Base-by-base conservation (phyloP, 1,284 basidiomycete genomes). In the Leccinum ponderosum region DNA sequence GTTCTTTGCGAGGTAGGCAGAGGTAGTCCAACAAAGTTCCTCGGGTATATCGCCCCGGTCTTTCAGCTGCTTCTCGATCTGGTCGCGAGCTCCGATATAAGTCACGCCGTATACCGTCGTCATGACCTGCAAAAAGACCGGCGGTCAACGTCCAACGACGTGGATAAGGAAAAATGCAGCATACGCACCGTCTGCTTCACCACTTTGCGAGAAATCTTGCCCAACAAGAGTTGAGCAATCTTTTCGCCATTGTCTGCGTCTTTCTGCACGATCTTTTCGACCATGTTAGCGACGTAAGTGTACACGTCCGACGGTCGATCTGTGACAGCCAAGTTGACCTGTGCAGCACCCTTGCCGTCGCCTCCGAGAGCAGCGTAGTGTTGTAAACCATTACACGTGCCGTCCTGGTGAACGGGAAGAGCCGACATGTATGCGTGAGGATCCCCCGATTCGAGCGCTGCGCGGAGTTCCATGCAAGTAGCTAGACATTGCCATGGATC, bases 41-140 rank as follows among this genome's bases (percentile, higher is more conserved):
- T 83, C 76, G 0, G 86, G 82, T 39, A 98, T 82, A 65, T 92
- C 92, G 37, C 86, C 86, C 56, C 90, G 82, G 57, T 93, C 93
- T 64, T 83, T 85, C 44, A 99, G 80, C 78, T 98, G 96, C 69
- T 81, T 91, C 77, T 94, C 91, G 61, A 98, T 97, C 78, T 99
- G 97, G 31, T 95, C 94, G 60, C 95, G 87, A 27, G 97, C 97
- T 37, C 97, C 97, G 59, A 98, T 81, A 75, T 91, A 97, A 0
- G 97, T 99, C 22, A 99, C 97, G 50, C 96, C 97, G 74, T 99
- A 99, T 39, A 99, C 97, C 9, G 97, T 99, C 0, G 97, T 99
- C 97, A 99, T 99, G 68, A 98, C 94, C 85, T 90, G 50, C 5
- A 17, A 44, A 53, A 51, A 7, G 27, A 33, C 35, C 31, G 6